These are phyloP conservation scores for Fusarium redolens DNA, from an alignment of 2,329 filamentous ascomycete species.

Conservation along the genomic window DNA sequence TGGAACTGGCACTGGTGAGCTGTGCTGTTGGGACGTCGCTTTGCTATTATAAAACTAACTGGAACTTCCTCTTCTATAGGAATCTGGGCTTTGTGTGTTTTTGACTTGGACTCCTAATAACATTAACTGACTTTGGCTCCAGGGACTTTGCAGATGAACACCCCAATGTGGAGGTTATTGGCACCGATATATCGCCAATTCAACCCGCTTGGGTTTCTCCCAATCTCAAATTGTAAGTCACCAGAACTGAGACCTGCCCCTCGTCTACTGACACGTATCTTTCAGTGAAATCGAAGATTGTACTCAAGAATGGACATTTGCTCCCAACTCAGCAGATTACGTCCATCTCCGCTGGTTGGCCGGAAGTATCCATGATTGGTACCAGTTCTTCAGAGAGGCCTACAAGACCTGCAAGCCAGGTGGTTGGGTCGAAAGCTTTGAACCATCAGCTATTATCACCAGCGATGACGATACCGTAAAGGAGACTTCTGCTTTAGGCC, in stretches of 20 bases:
- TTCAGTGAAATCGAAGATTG: slow-evolving; percentile 6
- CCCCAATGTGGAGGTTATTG: not conserved
- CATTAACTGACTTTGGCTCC: not conserved
- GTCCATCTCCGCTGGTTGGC: slow-evolving; percentile 4
- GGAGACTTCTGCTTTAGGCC: not conserved
- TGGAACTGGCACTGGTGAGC: slow-evolving; percentile 8
- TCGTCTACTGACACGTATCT: not conserved
- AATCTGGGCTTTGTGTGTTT: slow-evolving; percentile 5
- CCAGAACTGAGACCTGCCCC: fast-evolving
- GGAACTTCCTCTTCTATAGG: not conserved
- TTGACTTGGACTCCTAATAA: fast-evolving
- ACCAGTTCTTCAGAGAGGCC: not conserved
- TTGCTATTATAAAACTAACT: not conserved
- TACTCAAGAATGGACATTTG: slow-evolving; percentile 12
- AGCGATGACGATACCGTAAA: not conserved
- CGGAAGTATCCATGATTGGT: slow-evolving; percentile 1
- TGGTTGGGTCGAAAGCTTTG: slow-evolving; percentile 1
- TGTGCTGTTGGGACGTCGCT: not conserved
- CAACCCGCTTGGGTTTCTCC: slow-evolving; percentile 3
- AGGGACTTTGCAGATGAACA: slow-evolving; percentile 7
- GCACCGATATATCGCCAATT: slow-evolving; percentile 7
- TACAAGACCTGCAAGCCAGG: slow-evolving; percentile 7
- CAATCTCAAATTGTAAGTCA: not conserved
- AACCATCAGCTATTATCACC: not conserved
- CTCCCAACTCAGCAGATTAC: slow-evolving; percentile 1